Conservation (phyloP, 441 rosid genomes). For the Breynia disticha region DNA sequence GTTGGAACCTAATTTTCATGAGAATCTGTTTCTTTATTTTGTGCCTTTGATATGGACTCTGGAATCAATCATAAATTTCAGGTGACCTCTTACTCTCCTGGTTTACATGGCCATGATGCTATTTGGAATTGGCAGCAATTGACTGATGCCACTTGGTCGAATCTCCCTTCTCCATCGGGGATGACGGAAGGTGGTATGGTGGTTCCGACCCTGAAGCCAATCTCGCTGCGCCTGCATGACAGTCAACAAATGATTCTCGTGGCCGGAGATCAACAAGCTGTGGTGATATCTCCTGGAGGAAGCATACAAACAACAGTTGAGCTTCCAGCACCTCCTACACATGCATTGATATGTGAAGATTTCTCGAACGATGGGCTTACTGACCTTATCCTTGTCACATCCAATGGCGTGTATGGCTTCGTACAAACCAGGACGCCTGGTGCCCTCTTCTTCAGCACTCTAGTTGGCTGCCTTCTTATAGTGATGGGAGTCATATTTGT, state of each 20-base stretch:
- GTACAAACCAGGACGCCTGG: constrained; percentile 98
- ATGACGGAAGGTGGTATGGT: constrained; percentile 66
- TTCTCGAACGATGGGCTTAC: constrained; percentile 88
- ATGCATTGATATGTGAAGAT: constrained; percentile 71
- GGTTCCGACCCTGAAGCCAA: constrained; percentile 78
- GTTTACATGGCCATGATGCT: constrained; percentile 81
- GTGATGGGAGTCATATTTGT: constrained; percentile 92
- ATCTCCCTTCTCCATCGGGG: constrained; percentile 88
- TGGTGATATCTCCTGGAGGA: constrained; percentile 81
- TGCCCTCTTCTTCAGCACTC: constrained; percentile 94
- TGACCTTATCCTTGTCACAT: constrained; percentile 78
- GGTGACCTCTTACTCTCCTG: constrained; percentile 91
- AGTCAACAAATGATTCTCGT: constrained; percentile 88
- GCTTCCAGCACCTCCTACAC: constrained; percentile 88
- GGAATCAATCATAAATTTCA: constrained; percentile 21
- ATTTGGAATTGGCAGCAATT: constrained; percentile 88
- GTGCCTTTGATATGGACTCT: neutral
- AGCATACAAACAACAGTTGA: constrained; percentile 59
- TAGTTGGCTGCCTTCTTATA: constrained; percentile 82
- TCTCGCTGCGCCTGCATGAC: constrained; percentile 64
- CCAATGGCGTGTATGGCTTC: constrained; percentile 81
- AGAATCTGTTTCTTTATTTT: neutral
- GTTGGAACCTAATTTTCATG: neutral
- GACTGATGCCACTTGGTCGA: constrained; percentile 93
- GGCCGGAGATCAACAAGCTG: constrained; percentile 85